Conservation (phyloP, 768 basidiomycete species). For the Phaeotremella fagi region DNA sequence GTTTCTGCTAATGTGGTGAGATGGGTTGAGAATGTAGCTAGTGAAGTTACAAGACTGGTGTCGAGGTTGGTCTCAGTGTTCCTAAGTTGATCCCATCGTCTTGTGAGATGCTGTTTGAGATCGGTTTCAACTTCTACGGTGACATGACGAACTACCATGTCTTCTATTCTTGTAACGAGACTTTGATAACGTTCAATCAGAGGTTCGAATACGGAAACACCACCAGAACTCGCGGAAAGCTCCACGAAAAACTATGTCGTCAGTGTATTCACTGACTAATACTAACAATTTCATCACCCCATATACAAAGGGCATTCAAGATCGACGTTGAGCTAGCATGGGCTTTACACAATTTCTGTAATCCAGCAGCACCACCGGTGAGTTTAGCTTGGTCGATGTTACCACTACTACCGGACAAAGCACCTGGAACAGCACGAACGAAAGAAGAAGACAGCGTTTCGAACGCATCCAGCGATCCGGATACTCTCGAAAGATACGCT, state of each 20-base stretch:
- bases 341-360: slow-evolving; percentile 78
- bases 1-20: slow-evolving; percentile 63
- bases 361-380: slow-evolving; percentile 78
- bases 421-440: slow-evolving; percentile 86
- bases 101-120: slow-evolving; percentile 66
- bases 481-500: slow-evolving; percentile 69
- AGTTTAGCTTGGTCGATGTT: slow-evolving; percentile 58
- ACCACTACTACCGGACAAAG: slow-evolving; percentile 60
- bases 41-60: slow-evolving; percentile 66
- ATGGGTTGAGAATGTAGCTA: slow-evolving; percentile 76
- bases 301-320: slow-evolving; percentile 62
- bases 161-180: slow-evolving; percentile 68
- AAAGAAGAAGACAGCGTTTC: slow-evolving; percentile 84
- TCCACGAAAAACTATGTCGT: slow-evolving; percentile 78
- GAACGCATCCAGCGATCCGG: slow-evolving; percentile 84
- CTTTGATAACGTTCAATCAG: slow-evolving; percentile 62
- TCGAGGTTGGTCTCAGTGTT: slow-evolving; percentile 48
- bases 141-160: slow-evolving; percentile 78
- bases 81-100: slow-evolving; percentile 44
- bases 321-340: slow-evolving; percentile 74
- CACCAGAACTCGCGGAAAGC: slow-evolving; percentile 56
- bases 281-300: slow-evolving; percentile 86
- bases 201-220: slow-evolving; percentile 72
- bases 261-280: background rate
- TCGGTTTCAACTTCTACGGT: slow-evolving; percentile 73